Base-by-base conservation (phyloP, 2,329 filamentous ascomycete genomes). In the Sclerotinia sclerotiorum region DNA sequence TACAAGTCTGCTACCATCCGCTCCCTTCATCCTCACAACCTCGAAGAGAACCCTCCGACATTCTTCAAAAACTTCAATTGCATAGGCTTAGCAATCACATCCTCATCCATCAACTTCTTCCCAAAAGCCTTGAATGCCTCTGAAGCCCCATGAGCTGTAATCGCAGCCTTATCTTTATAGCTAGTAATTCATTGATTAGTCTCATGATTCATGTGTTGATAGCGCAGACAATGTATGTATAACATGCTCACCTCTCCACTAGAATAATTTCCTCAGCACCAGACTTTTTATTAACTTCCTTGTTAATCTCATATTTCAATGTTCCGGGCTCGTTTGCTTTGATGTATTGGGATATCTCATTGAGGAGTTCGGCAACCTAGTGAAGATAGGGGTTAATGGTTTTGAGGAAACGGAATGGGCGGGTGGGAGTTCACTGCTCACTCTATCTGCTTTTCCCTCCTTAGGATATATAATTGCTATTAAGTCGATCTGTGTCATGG, bases 261-360 rank as follows among this genome's bases (percentile, higher is more conserved):
- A 77, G 69, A 49, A 77, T 70, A 1, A 77, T 61, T 55, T 76
- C 71, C 24, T 76, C 74, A 35, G 69, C 65, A 5, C 75, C 75
- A n/a, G 69, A 69, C 51, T 74, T 71, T 42, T 73, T 73, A 32
- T 76, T 74, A 11, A 72, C 69, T 39, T 72, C 70, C 21, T 71
- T 67, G 1, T 69, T 67, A 39, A 76, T 70, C 29, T 75, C 67
- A 61, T 77, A 77, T 67, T 67, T 74, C 58, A 74, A 65, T 11
- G 73, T 75, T 8, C 70, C 72, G 2, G 75, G 75, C 39, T 77
- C 76, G 48, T 73, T 74, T 13, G 69, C 63, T 42, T 76, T 65
- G 1, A 74, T 69, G 39, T 73, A 69, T 35, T 69, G 46, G 10
- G 74, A 69, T 7, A 75, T 63, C 51, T 70, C 65, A 35, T 68